A percentile compares a stretch with the other conserved stretches of the same genome.
These are phyloP conservation scores for Priceomyces medius DNA, from an alignment of 805 yeast genomes.

Conservation along the genomic window DNA sequence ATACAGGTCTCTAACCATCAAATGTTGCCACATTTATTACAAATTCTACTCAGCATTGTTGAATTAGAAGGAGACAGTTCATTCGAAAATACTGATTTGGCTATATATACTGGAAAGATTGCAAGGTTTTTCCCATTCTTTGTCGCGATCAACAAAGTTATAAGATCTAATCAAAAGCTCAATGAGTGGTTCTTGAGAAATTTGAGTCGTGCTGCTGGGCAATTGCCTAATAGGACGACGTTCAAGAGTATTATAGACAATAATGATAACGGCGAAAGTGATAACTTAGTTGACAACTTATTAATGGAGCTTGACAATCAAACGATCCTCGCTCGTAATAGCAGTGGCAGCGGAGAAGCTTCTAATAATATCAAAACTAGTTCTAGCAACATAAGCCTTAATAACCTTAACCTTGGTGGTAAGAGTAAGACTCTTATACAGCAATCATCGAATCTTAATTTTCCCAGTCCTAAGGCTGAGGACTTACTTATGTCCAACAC, in stretches of 20 bases:
- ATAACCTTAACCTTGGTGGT: not conserved
- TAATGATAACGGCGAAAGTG: constrained; percentile 3
- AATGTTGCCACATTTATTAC: constrained; percentile 30
- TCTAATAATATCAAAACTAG: not conserved
- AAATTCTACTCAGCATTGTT: constrained; percentile 26
- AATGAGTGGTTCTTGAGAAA: constrained; percentile 25
- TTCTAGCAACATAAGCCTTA: constrained; percentile 1
- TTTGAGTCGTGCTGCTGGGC: constrained; percentile 7
- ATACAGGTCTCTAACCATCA: constrained; percentile 31
- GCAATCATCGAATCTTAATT: not conserved
- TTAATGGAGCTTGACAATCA: constrained; percentile 4
- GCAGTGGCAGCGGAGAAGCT: not conserved
- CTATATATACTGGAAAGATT: constrained; percentile 20
- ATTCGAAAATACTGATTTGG: constrained; percentile 12
- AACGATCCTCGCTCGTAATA: constrained; percentile 1
- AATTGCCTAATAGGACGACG: not conserved
- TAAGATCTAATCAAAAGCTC: constrained; percentile 20
- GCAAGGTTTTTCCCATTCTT: constrained; percentile 25
- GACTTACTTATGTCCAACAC: constrained; percentile 3
- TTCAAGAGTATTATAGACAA: not conserved
- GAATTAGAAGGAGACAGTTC: constrained; percentile 18
- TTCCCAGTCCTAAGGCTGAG: constrained; percentile 1
- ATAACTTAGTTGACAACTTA: constrained; percentile 6
- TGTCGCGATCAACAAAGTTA: constrained; percentile 26
- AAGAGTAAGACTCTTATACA: not conserved